phyloP scores from a whole-genome alignment of 805 yeast genomes.

The Saccharomycopsis schoenii region DNA sequence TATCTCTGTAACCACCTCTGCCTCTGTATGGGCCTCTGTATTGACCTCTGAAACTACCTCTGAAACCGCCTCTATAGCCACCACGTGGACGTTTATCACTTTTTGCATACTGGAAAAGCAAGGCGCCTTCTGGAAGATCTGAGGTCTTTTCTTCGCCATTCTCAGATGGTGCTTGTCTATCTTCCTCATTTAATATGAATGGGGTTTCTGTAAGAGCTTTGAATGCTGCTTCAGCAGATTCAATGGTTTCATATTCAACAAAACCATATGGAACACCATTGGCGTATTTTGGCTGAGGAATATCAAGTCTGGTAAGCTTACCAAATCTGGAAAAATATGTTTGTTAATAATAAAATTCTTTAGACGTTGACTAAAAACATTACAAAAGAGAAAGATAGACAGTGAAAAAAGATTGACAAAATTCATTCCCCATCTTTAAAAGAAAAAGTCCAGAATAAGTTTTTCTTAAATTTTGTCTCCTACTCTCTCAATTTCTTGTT shows the following conservation, averaged over 20 bases:
- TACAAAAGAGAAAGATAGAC: too few relatives aligned
- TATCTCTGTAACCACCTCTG: slow-evolving; percentile 9
- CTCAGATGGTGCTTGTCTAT: slow-evolving; percentile 6
- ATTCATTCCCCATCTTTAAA: too few relatives aligned
- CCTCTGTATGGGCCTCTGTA: slow-evolving; percentile 10
- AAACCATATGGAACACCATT: slow-evolving; percentile 55
- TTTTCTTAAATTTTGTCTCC: background rate
- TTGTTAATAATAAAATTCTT: background rate
- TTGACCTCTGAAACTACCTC: slow-evolving; percentile 9
- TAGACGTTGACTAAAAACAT: background rate
- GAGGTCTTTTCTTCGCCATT: background rate
- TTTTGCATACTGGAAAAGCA: slow-evolving; percentile 15
- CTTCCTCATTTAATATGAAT: slow-evolving; percentile 11
- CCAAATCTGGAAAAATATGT: slow-evolving; percentile 34
- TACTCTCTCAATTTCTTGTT: background rate
- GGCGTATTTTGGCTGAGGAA: slow-evolving; percentile 52
- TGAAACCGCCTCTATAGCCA: slow-evolving; percentile 10
- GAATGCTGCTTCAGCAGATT: slow-evolving; percentile 47
- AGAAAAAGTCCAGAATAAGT: too few relatives aligned
- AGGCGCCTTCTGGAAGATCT: slow-evolving; percentile 16
- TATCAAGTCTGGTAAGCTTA: slow-evolving; percentile 45
- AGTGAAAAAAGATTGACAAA: too few relatives aligned
- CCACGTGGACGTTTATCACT: slow-evolving; percentile 18
- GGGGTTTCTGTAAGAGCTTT: slow-evolving; percentile 25
- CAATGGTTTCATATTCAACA: slow-evolving; percentile 44